These are phyloP conservation scores for Colletotrichum chrysophilum DNA, from an alignment of 2,329 filamentous ascomycete species.

Conservation along the genomic window DNA sequence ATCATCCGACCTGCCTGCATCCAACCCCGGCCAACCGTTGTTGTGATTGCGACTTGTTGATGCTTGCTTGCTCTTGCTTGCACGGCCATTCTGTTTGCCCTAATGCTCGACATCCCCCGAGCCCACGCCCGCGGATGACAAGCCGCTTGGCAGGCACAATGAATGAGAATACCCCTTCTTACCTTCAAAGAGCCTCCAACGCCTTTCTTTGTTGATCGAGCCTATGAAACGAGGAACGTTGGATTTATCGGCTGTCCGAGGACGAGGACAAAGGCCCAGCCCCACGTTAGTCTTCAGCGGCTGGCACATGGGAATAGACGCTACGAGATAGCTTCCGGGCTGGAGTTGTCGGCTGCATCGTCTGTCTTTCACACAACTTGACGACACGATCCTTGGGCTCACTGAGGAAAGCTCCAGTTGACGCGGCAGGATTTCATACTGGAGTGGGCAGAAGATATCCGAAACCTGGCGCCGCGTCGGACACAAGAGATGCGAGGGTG, in stretches of 20 bases:
- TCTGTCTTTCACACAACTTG: background rate
- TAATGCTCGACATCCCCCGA: background rate
- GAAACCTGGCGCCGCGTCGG: background rate
- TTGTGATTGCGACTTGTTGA: background rate
- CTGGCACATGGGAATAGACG: background rate
- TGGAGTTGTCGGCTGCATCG: background rate
- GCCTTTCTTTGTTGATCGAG: constrained; percentile 1
- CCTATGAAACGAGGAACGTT: background rate
- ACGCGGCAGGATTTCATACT: background rate
- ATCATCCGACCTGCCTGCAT: background rate
- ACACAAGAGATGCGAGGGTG: background rate
- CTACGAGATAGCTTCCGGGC: background rate
- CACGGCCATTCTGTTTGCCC: background rate
- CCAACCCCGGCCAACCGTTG: background rate
- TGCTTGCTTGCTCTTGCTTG: background rate
- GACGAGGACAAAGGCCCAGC: background rate
- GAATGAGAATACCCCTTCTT: background rate
- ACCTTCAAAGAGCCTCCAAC: background rate
- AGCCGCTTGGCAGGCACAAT: background rate
- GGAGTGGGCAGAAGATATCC: background rate
- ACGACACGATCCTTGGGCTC: background rate
- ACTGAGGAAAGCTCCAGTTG: background rate
- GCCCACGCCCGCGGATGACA: background rate
- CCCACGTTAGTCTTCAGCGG: background rate
- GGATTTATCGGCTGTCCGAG: background rate